Conservation (phyloP, 768 basidiomycete species). For the Mycena metata region DNA sequence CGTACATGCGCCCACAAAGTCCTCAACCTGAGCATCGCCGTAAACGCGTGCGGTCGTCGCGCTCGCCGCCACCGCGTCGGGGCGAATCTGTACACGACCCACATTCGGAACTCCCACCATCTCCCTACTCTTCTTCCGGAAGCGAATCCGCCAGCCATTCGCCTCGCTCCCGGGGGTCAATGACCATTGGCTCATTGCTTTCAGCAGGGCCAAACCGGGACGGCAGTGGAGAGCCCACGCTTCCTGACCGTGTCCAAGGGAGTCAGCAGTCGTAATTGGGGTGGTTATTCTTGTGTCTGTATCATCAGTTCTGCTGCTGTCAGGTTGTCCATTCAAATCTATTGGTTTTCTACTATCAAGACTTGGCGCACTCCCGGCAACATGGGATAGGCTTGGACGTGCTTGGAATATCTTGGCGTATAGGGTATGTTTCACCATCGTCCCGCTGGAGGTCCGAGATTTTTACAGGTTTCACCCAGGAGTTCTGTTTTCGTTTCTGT, state of each 20-base stretch:
- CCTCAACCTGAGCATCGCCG: slow-evolving; percentile 58
- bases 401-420: too few relatives aligned
- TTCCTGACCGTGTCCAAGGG: slow-evolving; percentile 13
- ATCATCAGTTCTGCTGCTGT: slow-evolving; percentile 17
- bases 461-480: neutral
- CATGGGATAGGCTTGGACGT: too few relatives aligned
- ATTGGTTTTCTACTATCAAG: neutral
- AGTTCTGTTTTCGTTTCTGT: neutral
- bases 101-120: slow-evolving; percentile 71
- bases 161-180: slow-evolving; percentile 77
- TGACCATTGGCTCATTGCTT: slow-evolving; percentile 85
- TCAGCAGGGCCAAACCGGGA: slow-evolving; percentile 60
- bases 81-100: slow-evolving; percentile 56
- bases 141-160: slow-evolving; percentile 79
- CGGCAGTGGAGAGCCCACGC: slow-evolving; percentile 45
- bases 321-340: neutral
- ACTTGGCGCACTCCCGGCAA: too few relatives aligned
- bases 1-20: slow-evolving; percentile 50
- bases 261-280: slow-evolving; percentile 15
- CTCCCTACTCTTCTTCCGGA: slow-evolving; percentile 80
- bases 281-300: slow-evolving; percentile 4
- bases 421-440: neutral
- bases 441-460: neutral
- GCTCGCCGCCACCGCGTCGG: slow-evolving; percentile 63
- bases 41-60: slow-evolving; percentile 76